These are phyloP conservation scores for Saturnispora zaruensis DNA, from an alignment of 805 yeast species.

Conservation along the genomic window DNA sequence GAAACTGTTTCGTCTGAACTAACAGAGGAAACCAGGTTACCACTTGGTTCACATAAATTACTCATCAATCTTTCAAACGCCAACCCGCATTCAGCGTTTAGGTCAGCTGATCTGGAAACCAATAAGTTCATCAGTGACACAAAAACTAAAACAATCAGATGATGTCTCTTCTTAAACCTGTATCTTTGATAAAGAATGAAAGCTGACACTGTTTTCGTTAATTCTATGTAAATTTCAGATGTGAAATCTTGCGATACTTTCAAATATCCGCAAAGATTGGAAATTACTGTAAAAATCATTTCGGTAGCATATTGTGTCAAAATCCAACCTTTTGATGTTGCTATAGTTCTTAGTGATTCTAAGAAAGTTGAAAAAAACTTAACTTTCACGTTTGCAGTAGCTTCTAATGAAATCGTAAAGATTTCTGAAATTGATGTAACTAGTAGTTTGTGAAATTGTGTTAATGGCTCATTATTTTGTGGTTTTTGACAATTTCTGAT, in stretches of 20 bases:
- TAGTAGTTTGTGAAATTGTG: neutral
- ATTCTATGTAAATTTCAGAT: conserved; percentile 23
- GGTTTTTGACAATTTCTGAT: conserved; percentile 7
- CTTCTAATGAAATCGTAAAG: neutral
- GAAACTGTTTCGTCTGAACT: conserved; percentile 12
- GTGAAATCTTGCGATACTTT: neutral
- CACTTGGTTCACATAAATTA: conserved; percentile 68
- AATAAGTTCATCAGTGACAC: conserved; percentile 44
- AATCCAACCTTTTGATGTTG: conserved; percentile 46
- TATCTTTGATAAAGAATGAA: conserved; percentile 60
- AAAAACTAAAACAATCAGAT: conserved; percentile 45
- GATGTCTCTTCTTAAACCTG: conserved; percentile 65
- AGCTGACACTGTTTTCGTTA: conserved; percentile 48
- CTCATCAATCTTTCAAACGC: conserved; percentile 50
- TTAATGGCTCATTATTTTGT: neutral
- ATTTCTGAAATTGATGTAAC: conserved; percentile 7
- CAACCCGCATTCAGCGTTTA: conserved; percentile 31
- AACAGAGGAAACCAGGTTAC: conserved; percentile 17
- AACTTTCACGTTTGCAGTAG: neutral
- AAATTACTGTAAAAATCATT: conserved; percentile 25
- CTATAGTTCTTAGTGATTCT: conserved; percentile 31
- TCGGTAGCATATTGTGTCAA: conserved; percentile 64
- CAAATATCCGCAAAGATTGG: conserved; percentile 10
- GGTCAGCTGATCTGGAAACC: conserved; percentile 18
- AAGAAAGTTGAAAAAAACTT: conserved; percentile 13